Evolutionary conservation across 139 green algal genomes (phyloP).

Genomic region (Nannochloris sp.): DNA sequence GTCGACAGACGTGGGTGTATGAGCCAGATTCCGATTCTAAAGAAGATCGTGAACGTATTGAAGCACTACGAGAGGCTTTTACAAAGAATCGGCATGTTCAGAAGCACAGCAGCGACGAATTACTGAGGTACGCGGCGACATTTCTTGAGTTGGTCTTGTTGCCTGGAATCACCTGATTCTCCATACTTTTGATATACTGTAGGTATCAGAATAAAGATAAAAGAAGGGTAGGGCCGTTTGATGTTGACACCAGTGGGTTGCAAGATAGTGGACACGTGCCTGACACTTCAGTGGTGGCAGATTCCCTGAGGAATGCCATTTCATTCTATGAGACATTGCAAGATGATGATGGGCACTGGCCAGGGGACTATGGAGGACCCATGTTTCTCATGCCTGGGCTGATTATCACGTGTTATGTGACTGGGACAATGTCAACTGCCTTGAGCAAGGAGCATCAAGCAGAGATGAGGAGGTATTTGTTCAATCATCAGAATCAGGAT

Average conservation of each 20-base stretch:
- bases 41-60: slow-evolving; percentile 48
- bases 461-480: slow-evolving; percentile 88
- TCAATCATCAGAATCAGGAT: slow-evolving; percentile 93
- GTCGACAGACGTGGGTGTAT: slow-evolving; percentile 75
- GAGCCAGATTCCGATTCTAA: slow-evolving; percentile 46
- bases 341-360: slow-evolving; percentile 88
- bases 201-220: slow-evolving; percentile 19
- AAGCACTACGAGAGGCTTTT: slow-evolving; percentile 57
- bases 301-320: slow-evolving; percentile 46
- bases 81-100: slow-evolving; percentile 39
- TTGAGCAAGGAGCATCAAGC: slow-evolving; percentile 32
- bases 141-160: background rate
- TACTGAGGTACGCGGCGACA: slow-evolving; percentile 48
- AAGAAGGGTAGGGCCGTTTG: slow-evolving; percentile 3
- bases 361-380: slow-evolving; percentile 94
- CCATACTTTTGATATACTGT: background rate
- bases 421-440: slow-evolving; percentile 60
- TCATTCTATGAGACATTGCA: slow-evolving; percentile 74
- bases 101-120: slow-evolving; percentile 77
- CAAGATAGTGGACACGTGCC: background rate
- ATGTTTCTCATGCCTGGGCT: slow-evolving; percentile 98
- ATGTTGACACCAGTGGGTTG: slow-evolving; percentile 2
- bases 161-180: background rate
- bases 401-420: slow-evolving; percentile 80
- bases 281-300: background rate